phyloP scores from a whole-genome alignment of 805 yeast genomes.

The Lachancea sp. region DNA sequence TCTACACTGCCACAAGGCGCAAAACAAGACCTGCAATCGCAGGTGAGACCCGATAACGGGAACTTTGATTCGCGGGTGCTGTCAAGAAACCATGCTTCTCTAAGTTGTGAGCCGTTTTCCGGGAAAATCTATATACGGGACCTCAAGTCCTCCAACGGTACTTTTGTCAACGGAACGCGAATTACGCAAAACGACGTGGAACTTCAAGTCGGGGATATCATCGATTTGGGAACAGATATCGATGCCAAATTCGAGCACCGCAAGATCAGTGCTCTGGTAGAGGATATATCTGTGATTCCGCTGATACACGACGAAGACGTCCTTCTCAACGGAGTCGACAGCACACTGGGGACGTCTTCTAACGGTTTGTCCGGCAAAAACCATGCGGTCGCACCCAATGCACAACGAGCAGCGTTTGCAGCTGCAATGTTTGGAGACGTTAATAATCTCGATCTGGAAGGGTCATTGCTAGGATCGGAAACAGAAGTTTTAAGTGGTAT shows the following conservation, averaged over 20 bases:
- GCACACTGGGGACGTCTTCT: neutral
- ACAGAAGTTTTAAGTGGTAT: constrained; percentile 48
- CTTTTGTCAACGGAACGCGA: constrained; percentile 75
- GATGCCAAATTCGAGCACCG: constrained; percentile 60
- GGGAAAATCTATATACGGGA: constrained; percentile 76
- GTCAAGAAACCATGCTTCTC: constrained; percentile 88
- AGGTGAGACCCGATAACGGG: constrained; percentile 70
- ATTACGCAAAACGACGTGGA: constrained; percentile 52
- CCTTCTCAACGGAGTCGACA: neutral
- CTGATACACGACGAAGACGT: constrained; percentile 25
- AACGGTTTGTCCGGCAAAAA: neutral
- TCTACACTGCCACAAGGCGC: constrained; percentile 14
- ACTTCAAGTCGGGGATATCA: constrained; percentile 70
- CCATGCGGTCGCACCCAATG: constrained; percentile 12
- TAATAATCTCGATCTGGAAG: constrained; percentile 42
- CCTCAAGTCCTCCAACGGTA: constrained; percentile 88
- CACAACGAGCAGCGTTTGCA: constrained; percentile 40
- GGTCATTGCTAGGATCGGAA: constrained; percentile 42
- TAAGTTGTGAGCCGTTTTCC: constrained; percentile 58
- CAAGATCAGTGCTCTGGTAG: constrained; percentile 79
- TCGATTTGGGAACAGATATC: constrained; percentile 92
- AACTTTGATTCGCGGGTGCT: constrained; percentile 90
- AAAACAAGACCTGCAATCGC: constrained; percentile 33
- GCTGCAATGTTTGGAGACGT: constrained; percentile 60
- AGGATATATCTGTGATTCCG: constrained; percentile 53